Evolutionary conservation across 106 monocot genomes (phyloP), one percentile per base, ranked within the genome.

Genomic region (Gastrodia elata): DNA sequence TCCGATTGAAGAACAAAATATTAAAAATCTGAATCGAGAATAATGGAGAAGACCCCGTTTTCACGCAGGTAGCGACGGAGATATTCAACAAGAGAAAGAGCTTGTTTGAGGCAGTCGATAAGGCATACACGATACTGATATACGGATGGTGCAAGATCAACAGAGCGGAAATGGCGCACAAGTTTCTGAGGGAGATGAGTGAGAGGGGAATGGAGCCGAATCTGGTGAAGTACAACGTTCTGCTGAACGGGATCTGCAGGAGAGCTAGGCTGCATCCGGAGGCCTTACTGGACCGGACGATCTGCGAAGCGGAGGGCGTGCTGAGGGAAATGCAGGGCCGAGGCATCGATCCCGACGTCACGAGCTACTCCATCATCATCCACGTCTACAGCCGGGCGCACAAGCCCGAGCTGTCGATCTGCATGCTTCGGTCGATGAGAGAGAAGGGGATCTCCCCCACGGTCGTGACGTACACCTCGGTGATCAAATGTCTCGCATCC

Each of bases 301-400:
- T 93, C 41, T 59, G 10, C 15, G 79, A 79, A 32, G 88, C 91
- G 38, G 90, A 86, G 20, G 52, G 80, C 41, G 73, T 98, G 70
- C 49, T 98, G 38, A 79, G 81, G 2, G 84, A 90, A 39, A 98
- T 98, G 97, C 82, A 46, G 6, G 68, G 33, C 37, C 83, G 80
- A 73, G 90, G 90, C 27, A 93, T 98, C n/a, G 86, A 90, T 67
- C 97, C 97, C 25, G 93, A 93, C 78, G 84, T 85, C 25, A 93
- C 83, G 1, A 98, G 93, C 65, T 98, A 93, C 55, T 97, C 97
- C 0, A 85, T 98, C 27, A 73, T 93, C 38, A 82, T 98, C 42
- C 92, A 98, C 83, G 88, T 93, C 25, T 93, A 90, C 58, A 98
- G 93, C 75, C 83, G 97, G 22, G 97, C 88, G 8, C 97, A 98